Evolutionary conservation across 1,139 yeast genomes (phyloP).

Genomic region (Candida sp.): DNA sequence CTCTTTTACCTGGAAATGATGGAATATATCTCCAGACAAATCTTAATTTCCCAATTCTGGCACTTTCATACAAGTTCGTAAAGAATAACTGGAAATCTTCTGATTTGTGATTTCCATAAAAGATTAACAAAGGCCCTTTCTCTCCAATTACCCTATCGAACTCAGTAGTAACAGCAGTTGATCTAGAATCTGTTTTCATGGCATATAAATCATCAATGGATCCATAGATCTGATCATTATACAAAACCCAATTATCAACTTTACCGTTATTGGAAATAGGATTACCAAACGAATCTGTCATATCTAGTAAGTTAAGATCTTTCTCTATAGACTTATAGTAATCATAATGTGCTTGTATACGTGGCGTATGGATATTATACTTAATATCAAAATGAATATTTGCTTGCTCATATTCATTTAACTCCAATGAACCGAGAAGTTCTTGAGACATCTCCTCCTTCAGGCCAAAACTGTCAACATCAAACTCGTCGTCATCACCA

Average conservation of each 20-base stretch:
- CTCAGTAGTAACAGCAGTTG: slow-evolving; percentile 3
- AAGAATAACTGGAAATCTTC: slow-evolving; percentile 55
- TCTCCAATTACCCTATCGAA: slow-evolving; percentile 63
- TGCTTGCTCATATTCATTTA: slow-evolving; percentile 15
- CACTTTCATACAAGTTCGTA: slow-evolving; percentile 54
- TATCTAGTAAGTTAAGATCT: slow-evolving; percentile 20
- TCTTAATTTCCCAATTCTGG: slow-evolving; percentile 62
- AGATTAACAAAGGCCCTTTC: slow-evolving; percentile 37
- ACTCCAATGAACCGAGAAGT: slow-evolving; percentile 26
- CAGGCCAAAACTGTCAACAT: slow-evolving; percentile 15
- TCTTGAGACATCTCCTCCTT: slow-evolving; percentile 37
- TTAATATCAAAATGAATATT: slow-evolving; percentile 52
- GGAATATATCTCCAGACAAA: slow-evolving; percentile 75
- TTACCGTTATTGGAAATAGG: slow-evolving; percentile 16
- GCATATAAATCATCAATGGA: slow-evolving; percentile 70
- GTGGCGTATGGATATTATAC: slow-evolving; percentile 54
- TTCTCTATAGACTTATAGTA: slow-evolving; percentile 33
- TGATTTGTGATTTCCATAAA: slow-evolving; percentile 54
- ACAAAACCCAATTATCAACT: slow-evolving; percentile 49
- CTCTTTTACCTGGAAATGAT: slow-evolving; percentile 15
- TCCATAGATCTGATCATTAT: slow-evolving; percentile 56
- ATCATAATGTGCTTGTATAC: slow-evolving; percentile 61
- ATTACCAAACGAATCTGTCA: slow-evolving; percentile 36
- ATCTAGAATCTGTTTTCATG: slow-evolving; percentile 21
- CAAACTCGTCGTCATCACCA: slow-evolving; percentile 25